Percentiles rank a stretch among this genome's conserved stretches.
These are phyloP conservation scores for Penicillium simplicissimum DNA, from an alignment of 495 filamentous ascomycete species.

Conservation along the genomic window DNA sequence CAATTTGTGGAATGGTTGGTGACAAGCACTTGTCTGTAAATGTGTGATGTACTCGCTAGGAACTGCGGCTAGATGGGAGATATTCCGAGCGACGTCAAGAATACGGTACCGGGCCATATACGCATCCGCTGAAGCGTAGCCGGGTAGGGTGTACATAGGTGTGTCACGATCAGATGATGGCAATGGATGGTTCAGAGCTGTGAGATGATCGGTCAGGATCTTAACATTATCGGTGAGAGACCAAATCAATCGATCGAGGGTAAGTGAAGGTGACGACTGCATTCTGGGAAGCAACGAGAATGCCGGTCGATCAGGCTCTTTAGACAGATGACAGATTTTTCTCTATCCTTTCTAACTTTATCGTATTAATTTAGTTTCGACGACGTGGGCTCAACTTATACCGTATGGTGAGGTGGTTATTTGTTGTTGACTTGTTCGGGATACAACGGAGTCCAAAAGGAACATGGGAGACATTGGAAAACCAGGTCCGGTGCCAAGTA, in stretches of 20 bases:
- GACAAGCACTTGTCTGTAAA: constrained; percentile 19
- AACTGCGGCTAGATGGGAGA: constrained; percentile 22
- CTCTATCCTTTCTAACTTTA: background rate
- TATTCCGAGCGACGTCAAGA: background rate
- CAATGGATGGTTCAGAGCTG: background rate
- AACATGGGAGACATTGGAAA: background rate
- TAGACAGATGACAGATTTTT: too few species aligned
- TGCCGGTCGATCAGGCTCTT: background rate
- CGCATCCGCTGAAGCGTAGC: background rate
- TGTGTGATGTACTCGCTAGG: constrained; percentile 29
- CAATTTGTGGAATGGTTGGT: background rate
- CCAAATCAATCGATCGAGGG: background rate
- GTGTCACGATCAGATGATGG: background rate
- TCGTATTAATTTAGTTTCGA: background rate
- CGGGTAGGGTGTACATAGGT: background rate
- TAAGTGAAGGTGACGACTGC: background rate
- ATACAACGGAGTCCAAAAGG: background rate
- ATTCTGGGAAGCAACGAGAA: background rate
- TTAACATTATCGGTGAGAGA: background rate
- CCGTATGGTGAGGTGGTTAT: background rate
- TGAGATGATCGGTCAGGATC: background rate
- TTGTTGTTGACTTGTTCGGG: background rate
- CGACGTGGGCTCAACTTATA: background rate
- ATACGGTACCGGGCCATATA: background rate
- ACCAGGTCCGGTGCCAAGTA: background rate